Conservation (phyloP, 2,329 filamentous ascomycete species). For the Corynespora cassiicola region DNA sequence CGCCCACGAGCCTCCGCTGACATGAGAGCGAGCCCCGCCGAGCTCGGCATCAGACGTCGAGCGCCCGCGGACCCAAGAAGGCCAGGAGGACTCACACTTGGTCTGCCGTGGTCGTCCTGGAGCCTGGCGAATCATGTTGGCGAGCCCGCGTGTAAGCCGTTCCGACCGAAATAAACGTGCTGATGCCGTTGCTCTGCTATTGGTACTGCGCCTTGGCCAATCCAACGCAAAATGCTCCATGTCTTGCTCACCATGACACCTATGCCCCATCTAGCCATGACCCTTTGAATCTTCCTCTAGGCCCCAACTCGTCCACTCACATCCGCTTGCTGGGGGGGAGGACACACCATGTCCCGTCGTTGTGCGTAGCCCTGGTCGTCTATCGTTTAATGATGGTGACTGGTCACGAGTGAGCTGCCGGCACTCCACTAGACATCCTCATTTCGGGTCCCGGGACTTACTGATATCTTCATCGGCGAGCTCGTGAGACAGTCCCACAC, state of each 20-base stretch:
- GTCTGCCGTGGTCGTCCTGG: conserved; percentile 32
- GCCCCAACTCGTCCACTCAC: conserved; percentile 31
- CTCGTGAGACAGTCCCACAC: conserved; percentile 89
- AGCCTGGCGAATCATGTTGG: conserved; percentile 40
- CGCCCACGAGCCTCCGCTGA: conserved; percentile 27
- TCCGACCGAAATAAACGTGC: conserved; percentile 37
- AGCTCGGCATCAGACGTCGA: conserved; percentile 28
- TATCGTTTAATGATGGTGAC: conserved; percentile 53
- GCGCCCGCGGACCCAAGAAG: too few relatives aligned
- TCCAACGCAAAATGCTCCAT: too few relatives aligned
- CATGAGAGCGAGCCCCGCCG: too few relatives aligned
- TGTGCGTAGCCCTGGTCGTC: conserved; percentile 25
- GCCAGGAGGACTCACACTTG: too few relatives aligned
- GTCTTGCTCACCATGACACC: conserved; percentile 34
- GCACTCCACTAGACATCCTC: conserved; percentile 12
- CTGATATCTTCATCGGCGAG: conserved; percentile 96
- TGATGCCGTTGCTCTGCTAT: conserved; percentile 40
- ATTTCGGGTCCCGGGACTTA: conserved; percentile 54
- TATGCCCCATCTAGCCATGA: conserved; percentile 32
- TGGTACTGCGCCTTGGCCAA: conserved; percentile 39
- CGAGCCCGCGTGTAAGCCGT: conserved; percentile 41
- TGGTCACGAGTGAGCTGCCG: conserved; percentile 36
- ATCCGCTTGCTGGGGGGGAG: conserved; percentile 23
- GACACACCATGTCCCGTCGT: conserved; percentile 22
- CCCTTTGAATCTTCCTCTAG: conserved; percentile 34